phyloP scores from a whole-genome alignment of 2,329 filamentous ascomycete species.

The Colletotrichum camelliae region DNA sequence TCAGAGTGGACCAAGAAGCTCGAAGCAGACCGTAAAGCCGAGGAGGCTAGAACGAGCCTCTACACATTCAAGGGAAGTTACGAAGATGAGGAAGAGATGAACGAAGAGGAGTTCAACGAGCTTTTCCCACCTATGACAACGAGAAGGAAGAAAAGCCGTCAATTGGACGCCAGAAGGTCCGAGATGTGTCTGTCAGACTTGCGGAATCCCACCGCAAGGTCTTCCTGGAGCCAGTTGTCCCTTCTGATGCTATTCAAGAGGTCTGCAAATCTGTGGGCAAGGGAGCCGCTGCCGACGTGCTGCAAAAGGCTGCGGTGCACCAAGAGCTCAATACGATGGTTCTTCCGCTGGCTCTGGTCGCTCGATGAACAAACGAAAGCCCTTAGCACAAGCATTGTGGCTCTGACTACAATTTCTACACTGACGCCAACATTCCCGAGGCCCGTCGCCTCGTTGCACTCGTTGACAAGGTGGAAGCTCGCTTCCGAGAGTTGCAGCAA shows the following conservation, averaged over 20 bases:
- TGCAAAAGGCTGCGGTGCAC: conserved; percentile 28
- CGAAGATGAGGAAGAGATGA: conserved; percentile 77
- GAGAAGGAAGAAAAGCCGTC: conserved; percentile 42
- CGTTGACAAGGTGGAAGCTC: conserved; percentile 69
- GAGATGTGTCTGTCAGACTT: conserved; percentile 64
- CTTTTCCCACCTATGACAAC: conserved; percentile 79
- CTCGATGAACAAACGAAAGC: conserved; percentile 65
- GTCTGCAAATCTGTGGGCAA: conserved; percentile 51
- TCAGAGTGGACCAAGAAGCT: conserved; percentile 81
- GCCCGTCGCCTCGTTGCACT: conserved; percentile 75
- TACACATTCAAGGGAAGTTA: conserved; percentile 83
- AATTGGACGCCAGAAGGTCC: conserved; percentile 47
- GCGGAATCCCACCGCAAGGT: conserved; percentile 64
- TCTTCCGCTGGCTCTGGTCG: conserved; percentile 67
- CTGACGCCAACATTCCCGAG: conserved; percentile 77
- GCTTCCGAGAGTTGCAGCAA: conserved; percentile 74
- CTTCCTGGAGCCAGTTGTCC: conserved; percentile 48
- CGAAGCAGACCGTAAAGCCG: conserved; percentile 75
- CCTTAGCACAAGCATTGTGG: conserved; percentile 39
- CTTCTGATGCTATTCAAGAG: conserved; percentile 46
- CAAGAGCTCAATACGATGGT: conserved; percentile 55
- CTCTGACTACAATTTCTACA: conserved; percentile 85
- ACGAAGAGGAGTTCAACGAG: conserved; percentile 76
- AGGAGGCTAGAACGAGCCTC: conserved; percentile 75
- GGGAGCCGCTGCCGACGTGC: conserved; percentile 34